These are phyloP conservation scores for Calonectria ilicicola DNA, from an alignment of 2,329 filamentous ascomycete species.

Conservation along the genomic window DNA sequence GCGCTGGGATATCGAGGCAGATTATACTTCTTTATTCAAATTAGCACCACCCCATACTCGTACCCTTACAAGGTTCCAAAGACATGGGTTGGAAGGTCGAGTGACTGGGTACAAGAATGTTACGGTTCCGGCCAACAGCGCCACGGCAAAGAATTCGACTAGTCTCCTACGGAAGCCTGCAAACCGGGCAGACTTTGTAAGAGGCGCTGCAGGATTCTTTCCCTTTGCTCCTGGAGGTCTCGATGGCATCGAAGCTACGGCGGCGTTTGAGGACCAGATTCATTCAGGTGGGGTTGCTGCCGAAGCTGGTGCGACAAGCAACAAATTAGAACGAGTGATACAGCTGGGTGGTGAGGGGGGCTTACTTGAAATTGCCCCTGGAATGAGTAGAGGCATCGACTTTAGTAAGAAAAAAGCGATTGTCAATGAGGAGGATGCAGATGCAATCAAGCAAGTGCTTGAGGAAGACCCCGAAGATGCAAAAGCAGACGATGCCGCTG, in stretches of 20 bases:
- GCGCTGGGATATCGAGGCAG: slow-evolving; percentile 84
- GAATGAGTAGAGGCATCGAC: slow-evolving; percentile 82
- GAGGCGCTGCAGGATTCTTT: slow-evolving; percentile 92
- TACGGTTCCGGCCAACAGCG: slow-evolving; percentile 88
- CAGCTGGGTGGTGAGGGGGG: slow-evolving; percentile 82
- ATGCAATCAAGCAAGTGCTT: slow-evolving; percentile 76
- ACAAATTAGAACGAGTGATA: slow-evolving; percentile 85
- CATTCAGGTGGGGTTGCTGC: slow-evolving; percentile 63
- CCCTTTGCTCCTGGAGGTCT: slow-evolving; percentile 93
- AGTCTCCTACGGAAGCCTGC: slow-evolving; percentile 89
- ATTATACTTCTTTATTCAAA: slow-evolving; percentile 87
- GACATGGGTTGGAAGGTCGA: slow-evolving; percentile 90
- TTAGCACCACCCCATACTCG: slow-evolving; percentile 92
- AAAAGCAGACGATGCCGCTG: slow-evolving; percentile 33
- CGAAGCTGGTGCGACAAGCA: slow-evolving; percentile 58
- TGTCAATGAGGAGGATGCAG: slow-evolving; percentile 70
- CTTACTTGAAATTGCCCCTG: slow-evolving; percentile 84
- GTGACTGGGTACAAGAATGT: slow-evolving; percentile 96
- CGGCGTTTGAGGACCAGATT: slow-evolving; percentile 83
- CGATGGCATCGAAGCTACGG: slow-evolving; percentile 86
- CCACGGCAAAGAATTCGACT: slow-evolving; percentile 95
- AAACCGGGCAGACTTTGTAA: slow-evolving; percentile 88
- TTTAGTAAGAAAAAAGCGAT: slow-evolving; percentile 71
- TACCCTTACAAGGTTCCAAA: slow-evolving; percentile 92
- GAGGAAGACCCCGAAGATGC: slow-evolving; percentile 62